Conservation (phyloP, 1,284 basidiomycete genomes). For the Gymnopus androsaceus region DNA sequence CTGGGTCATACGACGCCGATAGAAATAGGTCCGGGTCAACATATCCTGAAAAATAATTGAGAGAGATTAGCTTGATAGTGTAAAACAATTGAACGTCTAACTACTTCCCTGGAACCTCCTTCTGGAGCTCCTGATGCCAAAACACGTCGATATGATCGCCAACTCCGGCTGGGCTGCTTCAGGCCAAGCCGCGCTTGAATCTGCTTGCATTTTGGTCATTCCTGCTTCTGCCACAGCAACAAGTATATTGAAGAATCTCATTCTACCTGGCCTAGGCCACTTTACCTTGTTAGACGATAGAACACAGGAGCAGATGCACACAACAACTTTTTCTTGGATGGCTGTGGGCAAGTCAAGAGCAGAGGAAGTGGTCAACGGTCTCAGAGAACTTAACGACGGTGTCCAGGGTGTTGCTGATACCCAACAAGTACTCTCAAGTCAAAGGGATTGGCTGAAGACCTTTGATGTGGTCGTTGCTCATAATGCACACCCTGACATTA, state of each 20-base stretch:
- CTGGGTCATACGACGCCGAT: constrained; percentile 93
- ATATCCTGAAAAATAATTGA: constrained; percentile 83
- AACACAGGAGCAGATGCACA: constrained; percentile 77
- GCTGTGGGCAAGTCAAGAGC: constrained; percentile 81
- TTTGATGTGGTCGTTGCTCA: constrained; percentile 87
- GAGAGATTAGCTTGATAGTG: no score
- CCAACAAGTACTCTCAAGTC: constrained; percentile 56
- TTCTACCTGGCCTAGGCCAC: constrained; percentile 90
- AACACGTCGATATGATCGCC: constrained; percentile 88
- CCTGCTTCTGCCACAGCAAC: constrained; percentile 81
- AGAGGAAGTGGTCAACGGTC: constrained; percentile 74
- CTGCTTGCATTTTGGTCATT: constrained; percentile 80
- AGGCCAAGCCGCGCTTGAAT: constrained; percentile 91
- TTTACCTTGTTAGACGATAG: constrained; percentile 85
- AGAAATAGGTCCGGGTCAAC: constrained; percentile 95
- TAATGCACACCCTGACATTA: constrained; percentile 62
- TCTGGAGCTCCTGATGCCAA: constrained; percentile 70
- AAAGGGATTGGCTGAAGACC: constrained; percentile 50
- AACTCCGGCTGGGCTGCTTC: constrained; percentile 92
- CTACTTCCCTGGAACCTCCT: constrained; percentile 3
- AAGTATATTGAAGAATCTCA: constrained; percentile 91
- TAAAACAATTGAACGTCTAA: no score
- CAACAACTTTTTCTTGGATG: constrained; percentile 95
- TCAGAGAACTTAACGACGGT: constrained; percentile 87
- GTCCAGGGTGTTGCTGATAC: constrained; percentile 77